These are phyloP conservation scores for Corylus americana DNA, from an alignment of 306 rosid genomes.

Conservation along the genomic window DNA sequence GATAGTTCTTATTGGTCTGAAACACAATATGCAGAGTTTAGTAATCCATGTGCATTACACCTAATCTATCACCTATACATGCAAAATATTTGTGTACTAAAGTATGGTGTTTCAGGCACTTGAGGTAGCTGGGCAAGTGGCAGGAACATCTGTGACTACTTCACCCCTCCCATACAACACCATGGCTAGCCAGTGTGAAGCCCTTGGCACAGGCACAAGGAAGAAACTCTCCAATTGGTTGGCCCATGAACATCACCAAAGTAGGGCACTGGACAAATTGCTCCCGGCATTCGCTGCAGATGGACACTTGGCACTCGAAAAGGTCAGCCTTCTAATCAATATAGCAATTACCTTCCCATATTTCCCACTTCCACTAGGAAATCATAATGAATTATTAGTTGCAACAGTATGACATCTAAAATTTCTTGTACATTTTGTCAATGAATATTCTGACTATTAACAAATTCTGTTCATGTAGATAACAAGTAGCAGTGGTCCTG, in stretches of 20 bases:
- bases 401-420: not conserved
- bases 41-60: not conserved
- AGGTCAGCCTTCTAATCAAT: slow-evolving; percentile 37
- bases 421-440: not conserved
- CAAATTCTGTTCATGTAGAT: slow-evolving; percentile 33
- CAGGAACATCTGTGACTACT: slow-evolving; percentile 72
- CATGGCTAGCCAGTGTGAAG: slow-evolving; percentile 96
- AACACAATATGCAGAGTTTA: not conserved
- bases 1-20: not conserved
- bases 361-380: not conserved
- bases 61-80: not conserved
- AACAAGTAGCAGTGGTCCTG: slow-evolving; percentile 32
- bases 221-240: slow-evolving; percentile 90
- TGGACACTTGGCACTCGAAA: slow-evolving; percentile 42
- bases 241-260: slow-evolving; percentile 63
- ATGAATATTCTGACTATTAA: not conserved
- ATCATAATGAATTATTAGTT: not conserved
- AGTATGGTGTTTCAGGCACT: slow-evolving; percentile 58
- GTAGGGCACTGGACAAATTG: slow-evolving; percentile 40
- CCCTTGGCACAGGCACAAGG: slow-evolving; percentile 85
- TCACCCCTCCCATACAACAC: slow-evolving; percentile 89
- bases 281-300: slow-evolving; percentile 34
- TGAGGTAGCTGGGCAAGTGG: slow-evolving; percentile 95
- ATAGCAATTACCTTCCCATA: not conserved
- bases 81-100: not conserved